These are phyloP conservation scores for Kondoa malvinella DNA, from an alignment of 768 basidiomycete species.

Conservation along the genomic window DNA sequence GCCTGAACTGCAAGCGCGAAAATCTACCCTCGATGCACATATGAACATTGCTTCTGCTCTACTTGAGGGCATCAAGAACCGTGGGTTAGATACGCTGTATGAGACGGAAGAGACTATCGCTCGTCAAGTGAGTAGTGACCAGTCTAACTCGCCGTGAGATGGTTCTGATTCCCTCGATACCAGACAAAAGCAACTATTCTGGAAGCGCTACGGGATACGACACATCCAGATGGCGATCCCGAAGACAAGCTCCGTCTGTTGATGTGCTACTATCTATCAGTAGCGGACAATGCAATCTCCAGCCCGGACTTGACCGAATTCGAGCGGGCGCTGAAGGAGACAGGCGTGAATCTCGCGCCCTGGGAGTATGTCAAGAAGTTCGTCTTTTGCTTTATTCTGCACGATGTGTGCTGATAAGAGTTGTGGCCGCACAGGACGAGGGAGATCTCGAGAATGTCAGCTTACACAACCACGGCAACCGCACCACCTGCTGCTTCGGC, in stretches of 20 bases:
- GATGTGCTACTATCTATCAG: conserved; percentile 85
- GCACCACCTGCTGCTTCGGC: conserved; percentile 26
- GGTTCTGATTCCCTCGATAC: neutral
- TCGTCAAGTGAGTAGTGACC: conserved; percentile 47
- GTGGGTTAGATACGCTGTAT: conserved; percentile 91
- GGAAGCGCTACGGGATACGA: conserved; percentile 61
- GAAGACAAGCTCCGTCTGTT: conserved; percentile 83
- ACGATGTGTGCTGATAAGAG: neutral
- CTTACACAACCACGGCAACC: conserved; percentile 44
- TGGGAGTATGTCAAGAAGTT: conserved; percentile 75
- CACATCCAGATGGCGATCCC: conserved; percentile 50
- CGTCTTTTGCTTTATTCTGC: neutral
- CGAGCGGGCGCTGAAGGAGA: conserved; percentile 65
- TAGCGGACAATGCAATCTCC: conserved; percentile 52
- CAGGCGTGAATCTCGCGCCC: conserved; percentile 54
- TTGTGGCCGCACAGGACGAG: conserved; percentile 39
- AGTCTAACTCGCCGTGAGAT: neutral
- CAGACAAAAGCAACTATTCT: conserved; percentile 65
- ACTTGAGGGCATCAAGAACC: conserved; percentile 82
- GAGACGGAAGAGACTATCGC: conserved; percentile 79
- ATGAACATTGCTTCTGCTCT: conserved; percentile 98
- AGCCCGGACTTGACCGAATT: conserved; percentile 80
- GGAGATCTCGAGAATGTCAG: conserved; percentile 83
- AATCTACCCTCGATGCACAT: conserved; percentile 89
- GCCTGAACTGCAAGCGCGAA: conserved; percentile 88